Percentiles rank a stretch among this genome's conserved stretches.
phyloP scores from a whole-genome alignment of 2,329 filamentous ascomycete genomes.

The Pseudocercospora crystallina region DNA sequence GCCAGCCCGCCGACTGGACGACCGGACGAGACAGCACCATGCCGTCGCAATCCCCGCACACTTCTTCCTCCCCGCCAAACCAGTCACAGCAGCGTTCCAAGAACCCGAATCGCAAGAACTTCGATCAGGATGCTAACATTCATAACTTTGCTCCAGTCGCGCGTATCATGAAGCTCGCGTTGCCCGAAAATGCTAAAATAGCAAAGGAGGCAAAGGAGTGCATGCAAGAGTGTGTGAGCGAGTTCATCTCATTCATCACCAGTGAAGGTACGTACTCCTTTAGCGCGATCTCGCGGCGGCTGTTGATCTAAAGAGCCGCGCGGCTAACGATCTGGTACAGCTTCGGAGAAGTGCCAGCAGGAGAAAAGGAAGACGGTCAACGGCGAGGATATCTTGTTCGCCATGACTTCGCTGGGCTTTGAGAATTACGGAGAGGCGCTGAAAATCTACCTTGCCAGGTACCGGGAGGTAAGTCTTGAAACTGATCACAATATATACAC shows the following conservation, averaged over 20 bases:
- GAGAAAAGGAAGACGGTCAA: slow-evolving; percentile 99
- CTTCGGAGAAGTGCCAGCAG: slow-evolving; percentile 98
- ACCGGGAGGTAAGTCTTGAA: slow-evolving; percentile 79
- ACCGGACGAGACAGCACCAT: slow-evolving; percentile 37
- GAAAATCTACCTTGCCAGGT: slow-evolving; percentile 97
- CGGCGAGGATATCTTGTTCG: slow-evolving; percentile 96
- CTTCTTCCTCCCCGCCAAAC: slow-evolving; percentile 30
- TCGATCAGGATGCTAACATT: slow-evolving; percentile 82
- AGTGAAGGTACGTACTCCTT: slow-evolving; percentile 75
- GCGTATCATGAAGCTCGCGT: slow-evolving; percentile 96
- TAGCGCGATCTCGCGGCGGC: slow-evolving; percentile 16
- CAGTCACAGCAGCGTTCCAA: slow-evolving; percentile 28
- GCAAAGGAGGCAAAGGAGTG: slow-evolving; percentile 96
- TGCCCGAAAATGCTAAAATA: slow-evolving; percentile 98
- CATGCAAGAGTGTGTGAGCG: slow-evolving; percentile 99
- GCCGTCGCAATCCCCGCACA: slow-evolving; percentile 44
- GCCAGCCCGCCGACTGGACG: slow-evolving; percentile 26
- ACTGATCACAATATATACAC: not conserved
- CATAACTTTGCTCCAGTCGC: slow-evolving; percentile 94
- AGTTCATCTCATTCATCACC: slow-evolving; percentile 99
- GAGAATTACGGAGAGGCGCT: slow-evolving; percentile 98
- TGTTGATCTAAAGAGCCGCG: slow-evolving; percentile 18
- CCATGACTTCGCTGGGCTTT: slow-evolving; percentile 97
- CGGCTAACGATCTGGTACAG: slow-evolving; percentile 49
- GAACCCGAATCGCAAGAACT: slow-evolving; percentile 33